Conservation (phyloP, 768 basidiomycete species). For the Terana coerulea region DNA sequence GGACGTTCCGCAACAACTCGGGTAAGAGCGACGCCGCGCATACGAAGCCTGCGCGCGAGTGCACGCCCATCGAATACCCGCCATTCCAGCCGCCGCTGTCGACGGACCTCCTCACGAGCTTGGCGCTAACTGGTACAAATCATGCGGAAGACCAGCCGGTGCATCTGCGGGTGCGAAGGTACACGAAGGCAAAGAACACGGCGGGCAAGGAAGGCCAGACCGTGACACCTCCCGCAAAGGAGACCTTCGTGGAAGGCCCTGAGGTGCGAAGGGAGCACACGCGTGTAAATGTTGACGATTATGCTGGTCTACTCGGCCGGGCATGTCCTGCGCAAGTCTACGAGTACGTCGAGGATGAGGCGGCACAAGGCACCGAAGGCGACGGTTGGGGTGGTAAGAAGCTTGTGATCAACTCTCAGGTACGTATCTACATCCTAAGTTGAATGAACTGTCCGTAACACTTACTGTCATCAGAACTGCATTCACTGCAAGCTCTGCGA, state of each 20-base stretch:
- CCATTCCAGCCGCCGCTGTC: constrained; percentile 84
- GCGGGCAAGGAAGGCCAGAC: constrained; percentile 24
- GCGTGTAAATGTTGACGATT: constrained; percentile 67
- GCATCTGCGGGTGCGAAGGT: constrained; percentile 69
- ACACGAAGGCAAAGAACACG: constrained; percentile 25
- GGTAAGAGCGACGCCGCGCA: constrained; percentile 58
- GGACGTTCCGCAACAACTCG: constrained; percentile 79
- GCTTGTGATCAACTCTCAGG: constrained; percentile 95
- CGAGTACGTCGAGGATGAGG: constrained; percentile 84
- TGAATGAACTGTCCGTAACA: no score
- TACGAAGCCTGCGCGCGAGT: constrained; percentile 64
- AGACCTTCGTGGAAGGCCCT: constrained; percentile 37
- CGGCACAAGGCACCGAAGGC: constrained; percentile 32
- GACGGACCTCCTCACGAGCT: constrained; percentile 88
- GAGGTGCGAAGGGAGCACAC: constrained; percentile 62
- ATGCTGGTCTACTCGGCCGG: constrained; percentile 81
- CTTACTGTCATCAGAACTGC: constrained; percentile 73
- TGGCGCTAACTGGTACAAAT: constrained; percentile 89
- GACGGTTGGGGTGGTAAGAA: constrained; percentile 79
- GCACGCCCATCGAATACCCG: constrained; percentile 81
- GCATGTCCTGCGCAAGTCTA: constrained; percentile 97
- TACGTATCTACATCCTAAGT: constrained; percentile 32
- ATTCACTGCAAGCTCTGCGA: constrained; percentile 96
- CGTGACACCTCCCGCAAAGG: constrained; percentile 17
- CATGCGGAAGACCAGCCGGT: constrained; percentile 96